Evolutionary conservation across 805 yeast species (phyloP).

Genomic region (Vanderwaltozyma yarrowii): DNA sequence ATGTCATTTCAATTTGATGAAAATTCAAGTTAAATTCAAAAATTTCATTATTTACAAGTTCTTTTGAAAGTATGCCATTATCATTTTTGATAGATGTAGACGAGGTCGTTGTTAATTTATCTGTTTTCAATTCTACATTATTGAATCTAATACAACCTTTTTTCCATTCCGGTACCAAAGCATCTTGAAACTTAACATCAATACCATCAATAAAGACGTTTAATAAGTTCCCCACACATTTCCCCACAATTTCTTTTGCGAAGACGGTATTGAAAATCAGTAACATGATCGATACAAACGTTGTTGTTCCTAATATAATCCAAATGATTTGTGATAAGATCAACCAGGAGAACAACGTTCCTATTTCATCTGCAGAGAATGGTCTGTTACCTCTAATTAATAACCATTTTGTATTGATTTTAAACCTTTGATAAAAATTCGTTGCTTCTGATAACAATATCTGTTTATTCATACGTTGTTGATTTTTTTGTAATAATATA

Average conservation of each 20-base stretch:
- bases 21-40: constrained; percentile 71
- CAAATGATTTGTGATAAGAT: constrained; percentile 75
- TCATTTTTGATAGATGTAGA: too few relatives aligned
- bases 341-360: constrained; percentile 85
- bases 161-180: constrained; percentile 87
- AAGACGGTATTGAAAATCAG: constrained; percentile 70
- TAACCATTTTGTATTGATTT: constrained; percentile 62
- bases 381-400: constrained; percentile 71
- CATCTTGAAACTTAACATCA: constrained; percentile 75
- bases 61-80: too few relatives aligned
- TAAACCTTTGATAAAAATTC: constrained; percentile 28
- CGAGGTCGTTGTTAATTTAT: too few relatives aligned
- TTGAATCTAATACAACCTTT: constrained; percentile 74
- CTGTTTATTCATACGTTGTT: constrained; percentile 4
- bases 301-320: constrained; percentile 78
- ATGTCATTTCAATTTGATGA: constrained; percentile 68
- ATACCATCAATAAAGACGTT: constrained; percentile 56
- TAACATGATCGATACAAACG: constrained; percentile 73
- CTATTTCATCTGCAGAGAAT: constrained; percentile 76
- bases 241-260: constrained; percentile 83
- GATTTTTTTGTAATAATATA: constrained; percentile 4
- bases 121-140: constrained; percentile 58
- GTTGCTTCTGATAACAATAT: constrained; percentile 3
- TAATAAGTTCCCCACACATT: constrained; percentile 63
- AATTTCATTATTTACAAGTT: constrained; percentile 23